Evolutionary conservation across 805 yeast genomes (phyloP).

Genomic region (Candida krabiensis): DNA sequence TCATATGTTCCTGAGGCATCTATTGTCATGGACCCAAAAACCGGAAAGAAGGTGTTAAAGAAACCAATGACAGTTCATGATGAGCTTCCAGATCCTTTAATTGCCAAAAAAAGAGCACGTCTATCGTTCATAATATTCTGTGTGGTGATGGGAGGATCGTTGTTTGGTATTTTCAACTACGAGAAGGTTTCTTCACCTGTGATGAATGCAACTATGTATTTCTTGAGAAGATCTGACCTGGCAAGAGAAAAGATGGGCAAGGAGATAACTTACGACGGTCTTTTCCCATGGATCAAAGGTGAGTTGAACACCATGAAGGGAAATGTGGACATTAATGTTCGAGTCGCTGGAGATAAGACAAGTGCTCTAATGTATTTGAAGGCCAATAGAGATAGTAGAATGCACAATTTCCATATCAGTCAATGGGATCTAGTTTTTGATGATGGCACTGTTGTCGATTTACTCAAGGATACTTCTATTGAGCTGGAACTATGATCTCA

Average conservation of each 20-base stretch:
- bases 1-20: conserved; percentile 21
- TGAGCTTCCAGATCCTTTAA: conserved; percentile 79
- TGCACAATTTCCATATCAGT: conserved; percentile 55
- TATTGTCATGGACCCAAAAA: conserved; percentile 21
- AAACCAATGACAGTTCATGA: conserved; percentile 66
- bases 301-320: conserved; percentile 82
- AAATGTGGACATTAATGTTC: conserved; percentile 68
- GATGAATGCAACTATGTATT: conserved; percentile 81
- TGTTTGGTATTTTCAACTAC: conserved; percentile 80
- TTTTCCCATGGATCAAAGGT: conserved; percentile 90
- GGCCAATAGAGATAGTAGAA: conserved; percentile 66
- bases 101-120: conserved; percentile 51
- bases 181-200: conserved; percentile 91
- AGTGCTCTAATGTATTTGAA: conserved; percentile 58
- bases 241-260: conserved; percentile 70
- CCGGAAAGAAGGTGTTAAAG: conserved; percentile 22
- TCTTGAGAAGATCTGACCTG: conserved; percentile 69
- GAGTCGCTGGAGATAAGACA: conserved; percentile 65
- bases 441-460: conserved; percentile 41
- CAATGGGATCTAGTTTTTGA: conserved; percentile 62
- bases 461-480: conserved; percentile 48
- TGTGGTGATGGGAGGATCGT: conserved; percentile 51
- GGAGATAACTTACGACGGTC: conserved; percentile 68
- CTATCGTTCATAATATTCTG: conserved; percentile 56
- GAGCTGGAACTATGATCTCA: conserved; percentile 23